A percentile compares a stretch with the other conserved stretches of the same genome.
phyloP scores from a whole-genome alignment of 2,329 filamentous ascomycete genomes.

The Fusarium sp. region DNA sequence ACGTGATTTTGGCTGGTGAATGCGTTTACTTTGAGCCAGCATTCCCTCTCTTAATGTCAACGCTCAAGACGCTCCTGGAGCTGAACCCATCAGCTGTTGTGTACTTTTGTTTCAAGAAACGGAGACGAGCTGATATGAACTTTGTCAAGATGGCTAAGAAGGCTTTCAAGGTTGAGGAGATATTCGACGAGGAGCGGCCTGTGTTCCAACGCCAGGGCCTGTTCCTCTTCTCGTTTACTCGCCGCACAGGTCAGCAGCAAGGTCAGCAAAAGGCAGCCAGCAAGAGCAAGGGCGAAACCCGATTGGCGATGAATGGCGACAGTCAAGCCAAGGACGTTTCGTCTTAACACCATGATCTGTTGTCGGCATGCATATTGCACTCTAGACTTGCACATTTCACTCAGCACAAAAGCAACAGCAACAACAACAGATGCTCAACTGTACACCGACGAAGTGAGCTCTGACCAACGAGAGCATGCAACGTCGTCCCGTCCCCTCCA shows the following conservation, averaged over 20 bases:
- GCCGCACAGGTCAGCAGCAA: constrained; percentile 43
- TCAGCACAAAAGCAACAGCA: not conserved
- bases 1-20: constrained; percentile 90
- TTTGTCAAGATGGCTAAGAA: constrained; percentile 76
- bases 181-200: constrained; percentile 67
- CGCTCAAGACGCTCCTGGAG: constrained; percentile 75
- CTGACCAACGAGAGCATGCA: constrained; percentile 30
- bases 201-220: constrained; percentile 65
- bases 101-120: constrained; percentile 94
- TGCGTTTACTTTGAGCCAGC: constrained; percentile 98
- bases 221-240: constrained; percentile 67
- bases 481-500: constrained; percentile 20
- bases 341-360: constrained; percentile 29
- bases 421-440: not conserved
- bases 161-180: constrained; percentile 67
- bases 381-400: constrained; percentile 9
- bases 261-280: constrained; percentile 14
- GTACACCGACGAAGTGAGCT: constrained; percentile 3
- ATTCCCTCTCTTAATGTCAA: constrained; percentile 84
- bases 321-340: constrained; percentile 31
- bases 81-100: constrained; percentile 70
- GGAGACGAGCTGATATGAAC: constrained; percentile 79
- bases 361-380: constrained; percentile 22
- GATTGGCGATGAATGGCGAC: constrained; percentile 31
- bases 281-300: constrained; percentile 27